These are phyloP conservation scores for Epichloe aotearoae DNA, from an alignment of 2,329 filamentous ascomycete genomes.

Conservation along the genomic window DNA sequence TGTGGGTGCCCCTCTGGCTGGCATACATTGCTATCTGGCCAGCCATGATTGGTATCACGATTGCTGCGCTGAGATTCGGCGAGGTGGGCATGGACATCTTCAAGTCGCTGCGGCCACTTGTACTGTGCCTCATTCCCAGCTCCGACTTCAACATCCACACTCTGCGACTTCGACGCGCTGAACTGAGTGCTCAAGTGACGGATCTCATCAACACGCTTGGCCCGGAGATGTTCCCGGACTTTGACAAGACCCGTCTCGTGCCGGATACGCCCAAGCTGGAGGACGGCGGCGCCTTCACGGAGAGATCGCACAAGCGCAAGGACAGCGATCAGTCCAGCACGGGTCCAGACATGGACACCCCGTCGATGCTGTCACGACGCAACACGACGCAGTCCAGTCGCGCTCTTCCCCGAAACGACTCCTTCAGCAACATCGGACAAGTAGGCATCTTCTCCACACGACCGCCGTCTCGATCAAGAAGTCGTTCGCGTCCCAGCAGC, in stretches of 20 bases:
- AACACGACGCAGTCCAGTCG: slow-evolving; percentile 41
- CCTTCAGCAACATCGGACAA: slow-evolving; percentile 76
- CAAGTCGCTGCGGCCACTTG: slow-evolving; percentile 81
- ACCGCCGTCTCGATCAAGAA: slow-evolving; percentile 66
- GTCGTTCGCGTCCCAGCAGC: slow-evolving; percentile 57
- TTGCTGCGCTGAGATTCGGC: slow-evolving; percentile 84
- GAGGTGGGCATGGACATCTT: slow-evolving; percentile 98
- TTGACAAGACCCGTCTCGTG: slow-evolving; percentile 62
- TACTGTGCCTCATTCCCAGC: slow-evolving; percentile 72
- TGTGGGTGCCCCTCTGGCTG: slow-evolving; percentile 66
- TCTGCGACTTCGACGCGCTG: slow-evolving; percentile 57
- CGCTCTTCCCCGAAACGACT: slow-evolving; percentile 70
- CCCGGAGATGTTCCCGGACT: slow-evolving; percentile 95
- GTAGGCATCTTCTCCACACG: slow-evolving; percentile 85
- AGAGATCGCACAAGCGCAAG: slow-evolving; percentile 20
- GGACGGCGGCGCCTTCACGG: slow-evolving; percentile 16
- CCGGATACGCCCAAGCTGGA: slow-evolving; percentile 35
- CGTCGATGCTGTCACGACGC: slow-evolving; percentile 28
- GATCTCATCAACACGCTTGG: slow-evolving; percentile 90
- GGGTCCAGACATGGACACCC: slow-evolving; percentile 24
- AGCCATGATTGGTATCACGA: slow-evolving; percentile 78
- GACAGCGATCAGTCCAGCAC: slow-evolving; percentile 37
- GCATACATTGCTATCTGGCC: slow-evolving; percentile 64
- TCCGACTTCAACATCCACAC: slow-evolving; percentile 74
- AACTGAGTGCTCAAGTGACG: slow-evolving; percentile 71